phyloP scores from a whole-genome alignment of 306 rosid species.

The Crotalaria pallida region DNA sequence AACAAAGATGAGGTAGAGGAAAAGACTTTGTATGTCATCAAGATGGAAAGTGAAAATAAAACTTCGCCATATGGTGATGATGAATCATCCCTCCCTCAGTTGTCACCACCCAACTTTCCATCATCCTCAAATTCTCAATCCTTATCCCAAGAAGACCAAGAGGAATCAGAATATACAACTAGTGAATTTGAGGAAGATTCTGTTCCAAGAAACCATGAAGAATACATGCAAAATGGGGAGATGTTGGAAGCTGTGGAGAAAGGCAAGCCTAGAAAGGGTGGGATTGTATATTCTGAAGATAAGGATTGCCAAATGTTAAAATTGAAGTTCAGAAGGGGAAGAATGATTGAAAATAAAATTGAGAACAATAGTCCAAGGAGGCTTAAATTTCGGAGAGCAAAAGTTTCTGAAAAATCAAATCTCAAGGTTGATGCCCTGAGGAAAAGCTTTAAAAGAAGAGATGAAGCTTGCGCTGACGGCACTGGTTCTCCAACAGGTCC shows the following conservation, averaged over 20 bases:
- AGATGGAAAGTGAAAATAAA: conserved; percentile 49
- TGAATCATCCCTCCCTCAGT: conserved; percentile 25
- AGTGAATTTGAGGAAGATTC: conserved; percentile 52
- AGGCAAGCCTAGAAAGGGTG: conserved; percentile 26
- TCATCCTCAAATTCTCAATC: conserved; percentile 31
- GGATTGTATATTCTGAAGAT: conserved; percentile 33
- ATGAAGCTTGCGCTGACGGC: conserved; percentile 25
- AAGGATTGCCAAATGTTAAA: conserved; percentile 33
- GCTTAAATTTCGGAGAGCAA: conserved; percentile 68
- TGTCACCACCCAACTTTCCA: conserved; percentile 29
- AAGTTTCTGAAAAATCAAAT: conserved; percentile 29
- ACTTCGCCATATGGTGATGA: conserved; percentile 33
- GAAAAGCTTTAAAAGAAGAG: conserved; percentile 47
- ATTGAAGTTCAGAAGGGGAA: conserved; percentile 65
- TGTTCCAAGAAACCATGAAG: conserved; percentile 36
- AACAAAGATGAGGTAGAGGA: conserved; percentile 44
- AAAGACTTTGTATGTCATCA: conserved; percentile 66
- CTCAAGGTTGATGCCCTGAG: conserved; percentile 18
- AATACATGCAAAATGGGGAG: conserved; percentile 32
- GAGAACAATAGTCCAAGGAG: conserved; percentile 51
- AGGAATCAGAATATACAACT: conserved; percentile 44
- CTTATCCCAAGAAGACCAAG: conserved; percentile 34
- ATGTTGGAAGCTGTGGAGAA: conserved; percentile 24
- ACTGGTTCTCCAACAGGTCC: conserved; percentile 5
- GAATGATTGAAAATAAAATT: conserved; percentile 40